Evolutionary conservation across 257 asterid genomes (phyloP).

Genomic region (Sherardia arvensis): DNA sequence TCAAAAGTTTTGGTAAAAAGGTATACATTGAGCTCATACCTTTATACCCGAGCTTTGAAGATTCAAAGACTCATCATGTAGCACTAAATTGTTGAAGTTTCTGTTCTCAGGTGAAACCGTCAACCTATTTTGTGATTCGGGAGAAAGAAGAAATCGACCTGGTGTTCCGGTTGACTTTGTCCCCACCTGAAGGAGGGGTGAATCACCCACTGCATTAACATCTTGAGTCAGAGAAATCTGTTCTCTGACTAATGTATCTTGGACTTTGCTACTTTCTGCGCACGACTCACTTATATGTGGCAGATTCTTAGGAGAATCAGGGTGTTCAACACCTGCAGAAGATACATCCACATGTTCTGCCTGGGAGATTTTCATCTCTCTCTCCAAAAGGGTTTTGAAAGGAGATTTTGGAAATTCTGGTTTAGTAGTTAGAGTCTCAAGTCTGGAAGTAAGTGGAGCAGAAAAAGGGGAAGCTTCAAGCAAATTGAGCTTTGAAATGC

Average conservation of each 20-base stretch:
- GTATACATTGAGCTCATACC: conserved; percentile 20
- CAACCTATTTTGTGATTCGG: conserved; percentile 24
- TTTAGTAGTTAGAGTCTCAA: conserved; percentile 38
- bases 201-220: conserved; percentile 19
- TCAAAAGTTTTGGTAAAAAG: conserved; percentile 21
- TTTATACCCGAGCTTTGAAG: conserved; percentile 21
- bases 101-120: conserved; percentile 26
- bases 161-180: conserved; percentile 24
- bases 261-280: conserved; percentile 18
- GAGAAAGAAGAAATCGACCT: conserved; percentile 29
- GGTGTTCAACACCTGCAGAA: conserved; percentile 15
- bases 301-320: conserved; percentile 21
- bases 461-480: conserved; percentile 56
- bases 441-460: conserved; percentile 44
- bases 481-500: conserved; percentile 60
- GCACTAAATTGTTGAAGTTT: conserved; percentile 22
- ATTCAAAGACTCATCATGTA: conserved; percentile 22
- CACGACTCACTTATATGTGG: conserved; percentile 15
- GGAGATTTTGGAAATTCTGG: conserved; percentile 36
- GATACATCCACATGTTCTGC: conserved; percentile 7
- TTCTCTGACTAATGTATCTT: conserved; percentile 15
- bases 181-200: conserved; percentile 36
- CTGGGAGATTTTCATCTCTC: conserved; percentile 8
- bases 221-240: conserved; percentile 26
- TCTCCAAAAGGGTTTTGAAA: conserved; percentile 23